These are phyloP conservation scores for Daucus carota DNA, from an alignment of 129 eudicot genomes.

Conservation along the genomic window DNA sequence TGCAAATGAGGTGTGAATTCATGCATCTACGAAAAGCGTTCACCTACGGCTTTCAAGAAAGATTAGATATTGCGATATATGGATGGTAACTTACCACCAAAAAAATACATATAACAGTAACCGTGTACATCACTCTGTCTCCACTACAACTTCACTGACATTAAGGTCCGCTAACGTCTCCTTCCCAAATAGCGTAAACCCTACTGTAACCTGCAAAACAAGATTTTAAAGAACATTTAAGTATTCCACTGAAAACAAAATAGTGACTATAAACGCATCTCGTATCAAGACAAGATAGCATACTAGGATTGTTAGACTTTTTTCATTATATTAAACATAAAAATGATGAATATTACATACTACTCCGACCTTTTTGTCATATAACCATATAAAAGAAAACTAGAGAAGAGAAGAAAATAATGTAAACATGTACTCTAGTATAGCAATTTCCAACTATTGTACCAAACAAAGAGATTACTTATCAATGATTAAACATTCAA, in stretches of 20 bases:
- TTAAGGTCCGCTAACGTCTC: conserved; percentile 69
- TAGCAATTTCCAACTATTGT: no score
- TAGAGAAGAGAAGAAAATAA: no score
- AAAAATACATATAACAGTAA: conserved; percentile 8
- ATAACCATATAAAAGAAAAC: background rate
- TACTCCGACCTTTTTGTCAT: background rate
- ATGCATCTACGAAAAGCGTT: background rate
- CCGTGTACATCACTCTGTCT: conserved; percentile 26
- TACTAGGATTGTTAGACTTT: background rate
- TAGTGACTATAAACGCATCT: background rate
- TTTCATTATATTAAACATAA: background rate
- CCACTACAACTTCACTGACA: conserved; percentile 41
- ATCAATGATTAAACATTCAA: no score
- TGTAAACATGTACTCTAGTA: no score
- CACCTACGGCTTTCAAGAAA: background rate
- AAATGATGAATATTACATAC: background rate
- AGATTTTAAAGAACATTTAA: background rate
- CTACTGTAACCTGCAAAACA: conserved; percentile 73
- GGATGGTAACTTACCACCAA: conserved; percentile 23
- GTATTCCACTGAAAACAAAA: background rate
- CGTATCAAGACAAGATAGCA: background rate
- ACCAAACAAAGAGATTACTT: no score
- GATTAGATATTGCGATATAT: background rate
- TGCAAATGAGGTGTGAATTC: background rate
- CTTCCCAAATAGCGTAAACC: conserved; percentile 73